phyloP scores from a whole-genome alignment of 2,329 filamentous ascomycete species.

The Phyllosticta citrichinensis region DNA sequence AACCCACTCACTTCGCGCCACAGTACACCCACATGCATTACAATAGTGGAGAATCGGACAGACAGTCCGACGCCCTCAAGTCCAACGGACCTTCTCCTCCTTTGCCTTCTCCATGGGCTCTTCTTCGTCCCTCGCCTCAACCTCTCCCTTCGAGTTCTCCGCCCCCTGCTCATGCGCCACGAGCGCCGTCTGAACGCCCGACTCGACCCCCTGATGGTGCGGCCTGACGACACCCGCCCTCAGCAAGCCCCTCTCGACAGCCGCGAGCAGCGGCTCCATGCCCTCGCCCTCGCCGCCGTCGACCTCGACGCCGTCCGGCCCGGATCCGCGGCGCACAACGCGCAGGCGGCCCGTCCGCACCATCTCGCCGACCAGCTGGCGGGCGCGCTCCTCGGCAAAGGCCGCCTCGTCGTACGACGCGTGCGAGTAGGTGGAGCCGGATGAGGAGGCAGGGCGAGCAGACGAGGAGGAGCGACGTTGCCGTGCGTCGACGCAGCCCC shows the following conservation, averaged over 20 bases:
- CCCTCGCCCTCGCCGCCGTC: constrained; percentile 34
- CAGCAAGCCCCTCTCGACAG: not conserved
- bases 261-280: not conserved
- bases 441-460: not conserved
- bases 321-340: not conserved
- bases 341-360: not conserved
- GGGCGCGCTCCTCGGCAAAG: not conserved
- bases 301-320: constrained; percentile 32
- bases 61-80: too few species aligned
- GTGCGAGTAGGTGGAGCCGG: not conserved
- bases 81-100: too few species aligned
- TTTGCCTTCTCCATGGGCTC: too few species aligned
- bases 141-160: too few species aligned
- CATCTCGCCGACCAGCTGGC: not conserved
- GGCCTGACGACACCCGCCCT: not conserved
- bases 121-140: too few species aligned
- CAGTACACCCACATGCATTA: too few species aligned
- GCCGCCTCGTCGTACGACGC: not conserved
- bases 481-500: constrained; percentile 29
- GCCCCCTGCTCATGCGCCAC: not conserved
- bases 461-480: constrained; percentile 4
- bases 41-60: too few species aligned
- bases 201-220: too few species aligned
- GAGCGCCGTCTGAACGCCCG: not conserved
- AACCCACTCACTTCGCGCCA: too few species aligned